Percentiles rank a stretch among this genome's conserved stretches.
These are phyloP conservation scores for Casaregolazyma suthepensis DNA, from an alignment of 1,139 yeast genomes.

Conservation along the genomic window DNA sequence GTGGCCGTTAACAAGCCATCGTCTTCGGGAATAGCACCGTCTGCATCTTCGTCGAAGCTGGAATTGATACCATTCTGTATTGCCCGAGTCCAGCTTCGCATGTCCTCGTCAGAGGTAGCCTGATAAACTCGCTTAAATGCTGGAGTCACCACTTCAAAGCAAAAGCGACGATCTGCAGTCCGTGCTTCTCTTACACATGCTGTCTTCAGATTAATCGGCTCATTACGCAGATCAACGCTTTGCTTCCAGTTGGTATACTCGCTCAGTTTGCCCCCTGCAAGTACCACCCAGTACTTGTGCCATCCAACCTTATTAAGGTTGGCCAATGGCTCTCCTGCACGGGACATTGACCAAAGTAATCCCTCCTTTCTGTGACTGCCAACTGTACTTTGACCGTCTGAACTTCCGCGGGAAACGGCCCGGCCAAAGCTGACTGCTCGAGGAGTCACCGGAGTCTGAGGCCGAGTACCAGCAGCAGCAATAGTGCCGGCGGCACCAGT, in stretches of 20 bases:
- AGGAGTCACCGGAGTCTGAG: background rate
- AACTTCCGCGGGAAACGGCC: background rate
- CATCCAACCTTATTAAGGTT: slow-evolving; percentile 70
- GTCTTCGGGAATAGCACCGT: background rate
- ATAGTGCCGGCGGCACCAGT: background rate
- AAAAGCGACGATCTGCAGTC: slow-evolving; percentile 43
- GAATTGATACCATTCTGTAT: slow-evolving; percentile 37
- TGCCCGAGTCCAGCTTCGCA: slow-evolving; percentile 63
- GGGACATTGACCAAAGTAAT: slow-evolving; percentile 49
- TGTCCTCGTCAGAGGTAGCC: slow-evolving; percentile 64
- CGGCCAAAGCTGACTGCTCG: background rate
- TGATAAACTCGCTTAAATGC: slow-evolving; percentile 70
- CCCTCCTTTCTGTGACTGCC: slow-evolving; percentile 41
- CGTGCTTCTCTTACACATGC: slow-evolving; percentile 56
- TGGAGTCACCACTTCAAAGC: slow-evolving; percentile 76
- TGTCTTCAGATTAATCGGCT: slow-evolving; percentile 68
- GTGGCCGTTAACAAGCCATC: background rate
- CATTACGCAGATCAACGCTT: slow-evolving; percentile 55
- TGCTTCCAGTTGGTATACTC: slow-evolving; percentile 83
- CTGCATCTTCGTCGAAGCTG: slow-evolving; percentile 5
- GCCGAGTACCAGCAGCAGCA: background rate
- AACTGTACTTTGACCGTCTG: background rate
- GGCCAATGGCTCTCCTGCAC: slow-evolving; percentile 45
- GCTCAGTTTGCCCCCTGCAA: slow-evolving; percentile 57
- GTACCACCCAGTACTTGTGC: slow-evolving; percentile 88